phyloP scores from a whole-genome alignment of 2,329 filamentous ascomycete species.

The Tolypocladium ovalisporum region DNA sequence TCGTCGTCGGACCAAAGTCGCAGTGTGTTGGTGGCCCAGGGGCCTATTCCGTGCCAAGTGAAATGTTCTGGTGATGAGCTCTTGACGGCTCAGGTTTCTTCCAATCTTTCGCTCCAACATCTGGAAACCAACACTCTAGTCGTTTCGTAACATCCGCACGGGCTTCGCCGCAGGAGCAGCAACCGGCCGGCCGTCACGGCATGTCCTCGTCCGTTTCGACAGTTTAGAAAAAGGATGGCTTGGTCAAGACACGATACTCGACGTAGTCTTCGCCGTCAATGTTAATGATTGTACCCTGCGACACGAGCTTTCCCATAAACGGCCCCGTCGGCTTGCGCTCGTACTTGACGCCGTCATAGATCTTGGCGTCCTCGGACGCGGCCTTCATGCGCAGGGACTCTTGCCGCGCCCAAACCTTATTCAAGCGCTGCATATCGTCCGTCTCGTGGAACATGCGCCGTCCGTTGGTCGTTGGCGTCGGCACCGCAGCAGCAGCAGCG shows the following conservation, averaged over 20 bases:
- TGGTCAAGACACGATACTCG: constrained; percentile 54
- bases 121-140: neutral
- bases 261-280: constrained; percentile 59
- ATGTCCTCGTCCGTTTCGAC: neutral
- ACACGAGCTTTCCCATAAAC: constrained; percentile 53
- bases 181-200: neutral
- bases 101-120: neutral
- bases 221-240: constrained; percentile 50
- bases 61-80: neutral
- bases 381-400: constrained; percentile 34
- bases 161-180: neutral
- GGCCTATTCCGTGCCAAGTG: neutral
- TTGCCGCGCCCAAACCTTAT: constrained; percentile 44
- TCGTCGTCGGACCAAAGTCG: neutral
- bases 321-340: constrained; percentile 50
- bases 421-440: constrained; percentile 38
- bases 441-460: constrained; percentile 31
- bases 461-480: constrained; percentile 13
- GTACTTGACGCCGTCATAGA: constrained; percentile 49
- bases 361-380: constrained; percentile 41
- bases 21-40: neutral
- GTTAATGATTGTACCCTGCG: constrained; percentile 47
- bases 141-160: neutral
- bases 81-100: neutral
- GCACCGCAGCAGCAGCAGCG: constrained; percentile 5